Evolutionary conservation across 768 basidiomycete species (phyloP).

Genomic region (Ramaria sp.): DNA sequence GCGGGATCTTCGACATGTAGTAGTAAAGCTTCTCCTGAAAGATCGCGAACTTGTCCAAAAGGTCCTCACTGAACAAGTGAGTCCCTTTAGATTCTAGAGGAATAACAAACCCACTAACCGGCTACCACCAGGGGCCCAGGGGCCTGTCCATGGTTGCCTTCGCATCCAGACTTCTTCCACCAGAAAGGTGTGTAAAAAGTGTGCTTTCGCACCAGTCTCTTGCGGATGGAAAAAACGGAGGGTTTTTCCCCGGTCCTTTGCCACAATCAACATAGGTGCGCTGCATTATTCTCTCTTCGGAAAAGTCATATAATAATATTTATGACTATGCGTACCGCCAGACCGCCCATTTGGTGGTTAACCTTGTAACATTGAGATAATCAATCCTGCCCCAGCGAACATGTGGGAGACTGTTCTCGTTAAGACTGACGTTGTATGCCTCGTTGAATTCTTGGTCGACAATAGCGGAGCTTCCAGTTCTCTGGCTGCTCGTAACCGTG

Average conservation of each 20-base stretch:
- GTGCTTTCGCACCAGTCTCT: slow-evolving; percentile 48
- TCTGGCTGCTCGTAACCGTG: slow-evolving; percentile 44
- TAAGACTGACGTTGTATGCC: slow-evolving; percentile 53
- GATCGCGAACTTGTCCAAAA: slow-evolving; percentile 50
- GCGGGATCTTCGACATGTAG: slow-evolving; percentile 44
- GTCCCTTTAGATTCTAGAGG: not conserved
- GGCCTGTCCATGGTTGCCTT: slow-evolving; percentile 56
- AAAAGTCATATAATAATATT: slow-evolving; percentile 18
- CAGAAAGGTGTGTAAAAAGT: slow-evolving; percentile 56
- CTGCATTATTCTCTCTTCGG: slow-evolving; percentile 28
- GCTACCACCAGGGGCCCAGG: slow-evolving; percentile 67
- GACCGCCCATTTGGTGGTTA: slow-evolving; percentile 79
- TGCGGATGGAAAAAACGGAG: slow-evolving; percentile 74
- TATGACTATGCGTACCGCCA: slow-evolving; percentile 51
- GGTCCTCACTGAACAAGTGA: slow-evolving; percentile 42
- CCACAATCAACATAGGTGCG: slow-evolving; percentile 64
- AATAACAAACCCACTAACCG: slow-evolving; percentile 33
- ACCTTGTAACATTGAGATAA: slow-evolving; percentile 67
- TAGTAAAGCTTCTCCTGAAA: slow-evolving; percentile 42
- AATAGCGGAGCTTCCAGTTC: slow-evolving; percentile 56
- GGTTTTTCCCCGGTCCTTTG: slow-evolving; percentile 59
- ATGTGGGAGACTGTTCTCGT: slow-evolving; percentile 52
- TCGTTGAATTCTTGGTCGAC: slow-evolving; percentile 68
- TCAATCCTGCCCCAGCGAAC: slow-evolving; percentile 81
- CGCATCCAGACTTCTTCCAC: slow-evolving; percentile 49